Evolutionary conservation across 2,329 filamentous ascomycete species (phyloP), one percentile per base, ranked within the genome.

Genomic region (Xylaria sp.): DNA sequence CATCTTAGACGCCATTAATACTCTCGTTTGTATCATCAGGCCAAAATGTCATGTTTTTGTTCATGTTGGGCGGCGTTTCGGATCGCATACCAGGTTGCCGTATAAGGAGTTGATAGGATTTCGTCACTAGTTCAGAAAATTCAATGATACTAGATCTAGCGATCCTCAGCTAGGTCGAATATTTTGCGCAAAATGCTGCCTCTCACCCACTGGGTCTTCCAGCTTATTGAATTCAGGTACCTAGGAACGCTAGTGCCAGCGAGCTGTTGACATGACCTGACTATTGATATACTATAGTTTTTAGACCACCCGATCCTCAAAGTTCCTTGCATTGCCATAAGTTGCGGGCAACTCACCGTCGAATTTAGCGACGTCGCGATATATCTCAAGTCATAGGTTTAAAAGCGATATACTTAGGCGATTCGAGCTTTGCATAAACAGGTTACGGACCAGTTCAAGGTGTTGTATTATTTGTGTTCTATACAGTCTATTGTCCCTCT

Each of bases 1-100:
- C 85, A 78, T 81, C 83, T 74, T 85, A 85, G 80, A 82, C 49
- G 59, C 28, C 13, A 39, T 67, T 69, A 67, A 58, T 71, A 41
- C 59, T 74, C 68, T 76, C 70, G 64, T 64, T 71, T 77, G 75
- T 78, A 77, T 71, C 68, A 78, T 77, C 67, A 76, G 56, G 63
- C 67, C 70, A 74, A 75, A 75, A 62, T 65, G 70, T 67, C 39
- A 64, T 73, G 66, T 68, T 75, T 74, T 67, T 69, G 67, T 68
- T 72, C 72, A 73, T 71, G 69, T 72, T 66, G 64, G 69, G 59
- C 66, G 76, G 76, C 75, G 76, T 78, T 78, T 72, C 72, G 76
- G 75, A 72, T 71, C 71, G 71, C 76, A 78, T 77, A 78, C 75
- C 76, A 77, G 69, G 72, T 68, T 72, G 66, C 69, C 63, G 51